Conservation (phyloP, 1,284 basidiomycete species). For the Ustilago lituana region DNA sequence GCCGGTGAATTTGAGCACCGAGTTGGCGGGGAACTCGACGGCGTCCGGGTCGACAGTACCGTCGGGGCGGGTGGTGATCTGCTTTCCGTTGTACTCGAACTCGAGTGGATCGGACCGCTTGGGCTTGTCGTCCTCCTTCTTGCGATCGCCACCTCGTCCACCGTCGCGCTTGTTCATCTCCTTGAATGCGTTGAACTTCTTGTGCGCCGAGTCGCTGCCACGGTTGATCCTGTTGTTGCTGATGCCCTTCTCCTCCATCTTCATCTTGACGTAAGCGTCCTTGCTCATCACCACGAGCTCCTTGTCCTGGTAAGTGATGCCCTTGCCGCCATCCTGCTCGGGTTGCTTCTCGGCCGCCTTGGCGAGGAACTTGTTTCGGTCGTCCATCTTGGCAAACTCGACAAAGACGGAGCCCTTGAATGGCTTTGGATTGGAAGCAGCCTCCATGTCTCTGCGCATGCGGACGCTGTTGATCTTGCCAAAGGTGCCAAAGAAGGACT, state of each 20-base stretch:
- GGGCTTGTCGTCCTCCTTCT: conserved; percentile 51
- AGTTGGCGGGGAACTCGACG: conserved; percentile 75
- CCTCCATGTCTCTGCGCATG: conserved; percentile 76
- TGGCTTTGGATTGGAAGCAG: conserved; percentile 72
- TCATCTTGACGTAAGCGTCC: conserved; percentile 92
- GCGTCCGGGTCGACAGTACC: conserved; percentile 78
- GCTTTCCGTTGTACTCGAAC: conserved; percentile 68
- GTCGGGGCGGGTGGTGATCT: conserved; percentile 74
- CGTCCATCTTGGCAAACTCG: conserved; percentile 81
- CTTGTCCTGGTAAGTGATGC: conserved; percentile 56
- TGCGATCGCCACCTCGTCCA: conserved; percentile 67
- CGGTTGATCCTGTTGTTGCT: conserved; percentile 73
- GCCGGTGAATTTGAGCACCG: conserved; percentile 76
- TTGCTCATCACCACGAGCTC: conserved; percentile 80
- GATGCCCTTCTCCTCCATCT: conserved; percentile 92
- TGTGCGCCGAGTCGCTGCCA: conserved; percentile 69
- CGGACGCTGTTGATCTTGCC: conserved; percentile 86
- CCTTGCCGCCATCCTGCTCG: conserved; percentile 57
- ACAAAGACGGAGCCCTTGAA: conserved; percentile 97
- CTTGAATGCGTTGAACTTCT: conserved; percentile 85
- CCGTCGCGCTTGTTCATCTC: conserved; percentile 73
- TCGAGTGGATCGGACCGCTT: conserved; percentile 66
- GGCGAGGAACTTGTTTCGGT: conserved; percentile 79
- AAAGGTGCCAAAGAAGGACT: conserved; percentile 83
- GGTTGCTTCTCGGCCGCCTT: conserved; percentile 71